Percentiles rank a stretch among this genome's conserved stretches.
Evolutionary conservation across 768 basidiomycete species (phyloP).

Genomic region (Filobasidium floriforme): DNA sequence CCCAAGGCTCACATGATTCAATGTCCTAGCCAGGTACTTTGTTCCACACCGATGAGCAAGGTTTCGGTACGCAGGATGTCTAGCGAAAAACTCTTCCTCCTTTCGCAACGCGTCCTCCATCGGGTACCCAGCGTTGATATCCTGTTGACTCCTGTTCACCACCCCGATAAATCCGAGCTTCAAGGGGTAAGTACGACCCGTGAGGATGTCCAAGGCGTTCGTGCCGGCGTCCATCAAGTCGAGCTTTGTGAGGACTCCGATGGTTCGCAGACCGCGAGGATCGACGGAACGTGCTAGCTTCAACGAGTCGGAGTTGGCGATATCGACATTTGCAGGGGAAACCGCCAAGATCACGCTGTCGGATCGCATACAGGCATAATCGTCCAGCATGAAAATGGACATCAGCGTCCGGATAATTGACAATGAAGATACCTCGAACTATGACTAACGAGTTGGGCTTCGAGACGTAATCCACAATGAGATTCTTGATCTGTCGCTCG

Average conservation of each 20-base stretch:
- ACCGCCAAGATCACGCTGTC: slow-evolving; percentile 88
- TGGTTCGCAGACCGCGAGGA: slow-evolving; percentile 89
- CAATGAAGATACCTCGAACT: not conserved
- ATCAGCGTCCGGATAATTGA: not conserved
- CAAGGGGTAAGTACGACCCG: slow-evolving; percentile 92
- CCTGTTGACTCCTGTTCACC: slow-evolving; percentile 94
- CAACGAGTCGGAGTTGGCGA: slow-evolving; percentile 95
- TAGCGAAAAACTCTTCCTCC: slow-evolving; percentile 84
- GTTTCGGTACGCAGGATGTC: slow-evolving; percentile 84
- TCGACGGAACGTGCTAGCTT: slow-evolving; percentile 94
- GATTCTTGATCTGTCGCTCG: slow-evolving; percentile 85
- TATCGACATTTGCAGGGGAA: slow-evolving; percentile 93
- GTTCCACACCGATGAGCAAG: slow-evolving; percentile 98
- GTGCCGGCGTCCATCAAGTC: slow-evolving; percentile 99
- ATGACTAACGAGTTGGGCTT: slow-evolving; percentile 79
- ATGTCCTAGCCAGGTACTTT: slow-evolving; percentile 79
- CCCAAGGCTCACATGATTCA: slow-evolving; percentile 67
- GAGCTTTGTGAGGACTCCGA: slow-evolving; percentile 92
- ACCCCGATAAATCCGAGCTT: slow-evolving; percentile 98
- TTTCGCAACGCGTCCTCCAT: slow-evolving; percentile 75
- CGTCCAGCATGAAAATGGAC: not conserved
- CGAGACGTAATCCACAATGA: slow-evolving; percentile 92
- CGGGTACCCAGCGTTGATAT: slow-evolving; percentile 79
- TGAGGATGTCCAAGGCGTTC: slow-evolving; percentile 90
- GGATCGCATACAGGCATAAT: not conserved